Conservation (phyloP, 2,329 filamentous ascomycete species). For the Colletotrichum limetticola region DNA sequence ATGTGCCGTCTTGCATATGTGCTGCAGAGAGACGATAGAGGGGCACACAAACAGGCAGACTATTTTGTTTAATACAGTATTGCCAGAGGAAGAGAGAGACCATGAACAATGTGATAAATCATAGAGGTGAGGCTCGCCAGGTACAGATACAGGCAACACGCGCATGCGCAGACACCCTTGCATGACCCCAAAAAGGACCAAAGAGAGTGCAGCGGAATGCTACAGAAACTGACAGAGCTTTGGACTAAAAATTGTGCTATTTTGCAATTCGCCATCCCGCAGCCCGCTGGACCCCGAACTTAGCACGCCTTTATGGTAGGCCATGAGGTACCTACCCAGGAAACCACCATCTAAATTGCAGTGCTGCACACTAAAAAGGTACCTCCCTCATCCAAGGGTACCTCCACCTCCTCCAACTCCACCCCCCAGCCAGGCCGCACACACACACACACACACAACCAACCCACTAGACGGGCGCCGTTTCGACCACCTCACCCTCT, state of each 20-base stretch:
- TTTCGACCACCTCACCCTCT: slow-evolving; percentile 35
- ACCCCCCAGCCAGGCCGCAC: slow-evolving; percentile 4
- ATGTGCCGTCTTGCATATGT: not conserved
- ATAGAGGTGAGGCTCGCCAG: not conserved
- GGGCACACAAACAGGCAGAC: too few relatives aligned
- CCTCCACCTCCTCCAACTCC: slow-evolving; percentile 28
- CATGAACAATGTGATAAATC: not conserved
- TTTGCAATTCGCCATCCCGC: slow-evolving; percentile 31
- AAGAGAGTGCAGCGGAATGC: slow-evolving; percentile 4
- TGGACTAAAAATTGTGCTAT: slow-evolving; percentile 3
- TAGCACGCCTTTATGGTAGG: too few relatives aligned
- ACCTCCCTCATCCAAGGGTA: not conserved
- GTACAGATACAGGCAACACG: too few relatives aligned
- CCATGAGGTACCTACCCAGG: too few relatives aligned
- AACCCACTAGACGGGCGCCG: slow-evolving; percentile 1
- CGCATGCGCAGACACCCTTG: not conserved
- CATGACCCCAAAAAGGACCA: not conserved
- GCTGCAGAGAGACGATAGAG: not conserved
- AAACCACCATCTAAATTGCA: too few relatives aligned
- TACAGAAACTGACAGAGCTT: slow-evolving; percentile 14
- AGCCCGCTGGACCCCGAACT: slow-evolving; percentile 27
- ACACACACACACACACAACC: not conserved
- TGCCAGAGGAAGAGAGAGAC: not conserved
- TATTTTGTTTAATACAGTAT: not conserved
- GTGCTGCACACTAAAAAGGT: not conserved